Conservation (phyloP, 1,139 yeast genomes). For the Kodamaea ohmeri region DNA sequence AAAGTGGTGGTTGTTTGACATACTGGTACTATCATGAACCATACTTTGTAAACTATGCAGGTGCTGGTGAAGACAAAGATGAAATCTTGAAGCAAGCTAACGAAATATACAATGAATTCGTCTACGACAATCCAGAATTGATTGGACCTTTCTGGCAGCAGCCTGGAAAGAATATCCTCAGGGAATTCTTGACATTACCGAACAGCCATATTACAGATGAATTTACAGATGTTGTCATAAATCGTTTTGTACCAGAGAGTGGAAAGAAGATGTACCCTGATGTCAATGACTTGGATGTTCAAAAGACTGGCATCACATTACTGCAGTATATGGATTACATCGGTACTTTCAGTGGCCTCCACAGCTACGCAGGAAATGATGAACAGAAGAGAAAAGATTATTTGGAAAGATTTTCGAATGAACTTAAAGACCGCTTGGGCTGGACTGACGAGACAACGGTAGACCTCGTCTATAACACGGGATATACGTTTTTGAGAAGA, state of each 20-base stretch:
- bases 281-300: conserved; percentile 25
- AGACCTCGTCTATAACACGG: conserved; percentile 40
- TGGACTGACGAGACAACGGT: conserved; percentile 32
- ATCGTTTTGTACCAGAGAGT: conserved; percentile 25
- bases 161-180: conserved; percentile 41
- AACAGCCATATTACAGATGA: conserved; percentile 32
- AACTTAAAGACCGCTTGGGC: conserved; percentile 28
- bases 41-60: conserved; percentile 27
- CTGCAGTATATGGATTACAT: conserved; percentile 31
- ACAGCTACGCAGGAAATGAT: conserved; percentile 28
- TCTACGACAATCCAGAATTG: conserved; percentile 34
- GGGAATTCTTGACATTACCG: conserved; percentile 27
- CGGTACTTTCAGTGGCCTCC: conserved; percentile 39
- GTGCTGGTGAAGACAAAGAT: conserved; percentile 19
- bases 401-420: conserved; percentile 22
- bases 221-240: conserved; percentile 25
- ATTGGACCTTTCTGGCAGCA: conserved; percentile 48
- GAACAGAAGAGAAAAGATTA: conserved; percentile 26
- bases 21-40: conserved; percentile 48
- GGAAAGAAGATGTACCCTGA: conserved; percentile 18
- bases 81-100: conserved; percentile 23
- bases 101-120: conserved; percentile 30
- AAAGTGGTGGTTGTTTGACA: conserved; percentile 39
- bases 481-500: conserved; percentile 36
- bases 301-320: conserved; percentile 22